These are phyloP conservation scores for Trichosanthes truncata DNA, from an alignment of 306 rosid genomes.

Conservation along the genomic window DNA sequence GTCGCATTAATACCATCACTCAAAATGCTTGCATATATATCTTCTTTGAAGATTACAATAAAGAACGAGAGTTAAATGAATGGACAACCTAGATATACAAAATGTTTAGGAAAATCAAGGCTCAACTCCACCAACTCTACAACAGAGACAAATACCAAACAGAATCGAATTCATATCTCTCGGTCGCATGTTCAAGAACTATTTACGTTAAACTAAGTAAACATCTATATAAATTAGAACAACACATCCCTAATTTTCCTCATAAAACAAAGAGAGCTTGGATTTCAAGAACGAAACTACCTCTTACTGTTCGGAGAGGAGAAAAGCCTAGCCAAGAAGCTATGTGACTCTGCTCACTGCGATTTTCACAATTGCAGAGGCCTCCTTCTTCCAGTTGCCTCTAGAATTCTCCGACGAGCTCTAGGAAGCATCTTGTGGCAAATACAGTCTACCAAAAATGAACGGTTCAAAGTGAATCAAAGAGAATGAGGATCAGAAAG, in stretches of 20 bases:
- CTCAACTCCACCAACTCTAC: conserved; percentile 16
- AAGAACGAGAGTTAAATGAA: conserved; percentile 9
- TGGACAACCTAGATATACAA: conserved; percentile 2
- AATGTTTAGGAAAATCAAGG: conserved; percentile 9
- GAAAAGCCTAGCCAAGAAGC: conserved; percentile 56
- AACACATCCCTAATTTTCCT: not conserved
- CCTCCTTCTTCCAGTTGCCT: conserved; percentile 13
- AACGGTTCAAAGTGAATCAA: not conserved
- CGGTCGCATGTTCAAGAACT: not conserved
- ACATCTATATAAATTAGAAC: not conserved
- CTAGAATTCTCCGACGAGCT: conserved; percentile 10
- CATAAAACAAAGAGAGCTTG: not conserved
- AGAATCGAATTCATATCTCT: not conserved
- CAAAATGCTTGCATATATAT: conserved; percentile 63
- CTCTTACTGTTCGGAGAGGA: conserved; percentile 33
- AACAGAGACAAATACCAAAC: not conserved
- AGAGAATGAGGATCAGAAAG: not conserved
- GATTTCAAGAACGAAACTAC: conserved; percentile 13
- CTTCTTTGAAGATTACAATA: conserved; percentile 81
- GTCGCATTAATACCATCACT: conserved; percentile 61
- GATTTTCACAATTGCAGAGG: conserved; percentile 47
- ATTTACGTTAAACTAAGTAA: not conserved
- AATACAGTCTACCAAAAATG: conserved; percentile 11
- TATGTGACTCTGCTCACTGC: conserved; percentile 62
- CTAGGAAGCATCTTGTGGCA: conserved; percentile 23